Conservation (phyloP, 2,329 filamentous ascomycete species). For the Fonsecaea monophora region DNA sequence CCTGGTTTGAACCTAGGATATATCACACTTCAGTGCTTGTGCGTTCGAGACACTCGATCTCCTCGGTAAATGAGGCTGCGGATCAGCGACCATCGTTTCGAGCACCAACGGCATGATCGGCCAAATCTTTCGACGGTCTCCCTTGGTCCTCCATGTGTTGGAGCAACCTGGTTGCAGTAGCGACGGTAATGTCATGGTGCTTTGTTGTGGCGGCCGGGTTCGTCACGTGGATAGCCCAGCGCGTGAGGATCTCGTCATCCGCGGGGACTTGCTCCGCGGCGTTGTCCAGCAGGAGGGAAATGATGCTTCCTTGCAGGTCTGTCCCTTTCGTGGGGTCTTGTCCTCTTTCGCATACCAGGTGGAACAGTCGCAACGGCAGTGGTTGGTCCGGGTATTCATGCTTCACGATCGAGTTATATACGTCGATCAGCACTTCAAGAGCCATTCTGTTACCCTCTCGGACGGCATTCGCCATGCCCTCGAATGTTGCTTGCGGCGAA, state of each 20-base stretch:
- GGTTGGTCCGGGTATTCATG: constrained; percentile 1
- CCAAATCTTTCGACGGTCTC: neutral
- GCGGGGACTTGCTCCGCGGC: constrained; percentile 26
- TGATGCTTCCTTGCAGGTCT: constrained; percentile 2
- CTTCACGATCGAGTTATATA: constrained; percentile 43
- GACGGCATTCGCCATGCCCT: constrained; percentile 51
- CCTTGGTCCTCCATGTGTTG: neutral
- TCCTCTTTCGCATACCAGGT: constrained; percentile 22
- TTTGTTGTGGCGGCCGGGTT: neutral
- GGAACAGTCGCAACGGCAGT: constrained; percentile 35
- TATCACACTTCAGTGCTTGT: neutral
- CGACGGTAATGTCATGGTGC: neutral
- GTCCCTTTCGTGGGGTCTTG: neutral
- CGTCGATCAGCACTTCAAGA: constrained; percentile 47
- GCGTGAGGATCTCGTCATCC: constrained; percentile 34
- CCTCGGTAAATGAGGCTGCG: constrained; percentile 1
- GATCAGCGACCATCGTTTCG: neutral
- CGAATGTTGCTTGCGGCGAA: constrained; percentile 46
- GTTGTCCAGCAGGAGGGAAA: constrained; percentile 32
- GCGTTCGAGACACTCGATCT: constrained; percentile 20
- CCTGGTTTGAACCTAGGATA: neutral
- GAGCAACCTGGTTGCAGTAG: neutral
- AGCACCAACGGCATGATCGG: neutral
- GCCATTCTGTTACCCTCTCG: constrained; percentile 43
- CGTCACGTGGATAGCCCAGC: constrained; percentile 29